These are phyloP conservation scores for Adansonia grandidieri DNA, from an alignment of 441 rosid genomes.

Conservation along the genomic window DNA sequence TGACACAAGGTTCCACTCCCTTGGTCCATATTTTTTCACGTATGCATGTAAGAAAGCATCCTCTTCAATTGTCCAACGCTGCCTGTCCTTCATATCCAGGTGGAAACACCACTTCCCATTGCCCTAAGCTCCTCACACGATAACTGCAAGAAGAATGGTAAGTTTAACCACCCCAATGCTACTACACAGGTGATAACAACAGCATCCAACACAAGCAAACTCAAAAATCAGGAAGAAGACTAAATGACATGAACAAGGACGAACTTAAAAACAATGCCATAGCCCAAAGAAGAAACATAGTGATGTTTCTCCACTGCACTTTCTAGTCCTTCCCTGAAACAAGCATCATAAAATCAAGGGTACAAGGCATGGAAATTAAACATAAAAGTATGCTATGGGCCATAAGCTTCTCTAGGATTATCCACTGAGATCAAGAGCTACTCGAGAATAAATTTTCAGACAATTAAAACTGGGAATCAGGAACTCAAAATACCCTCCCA, in stretches of 20 bases:
- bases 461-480: not conserved
- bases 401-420: not conserved
- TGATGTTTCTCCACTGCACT: not conserved
- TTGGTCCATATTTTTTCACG: constrained; percentile 91
- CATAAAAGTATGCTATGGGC: not conserved
- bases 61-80: constrained; percentile 99
- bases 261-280: not conserved
- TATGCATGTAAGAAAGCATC: constrained; percentile 86
- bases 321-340: not conserved
- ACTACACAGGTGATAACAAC: too few species aligned
- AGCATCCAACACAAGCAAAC: not conserved
- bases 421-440: not conserved
- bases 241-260: not conserved
- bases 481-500: not conserved
- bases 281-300: not conserved
- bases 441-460: not conserved
- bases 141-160: constrained; percentile 41
- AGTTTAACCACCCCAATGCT: not conserved
- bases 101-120: constrained; percentile 65
- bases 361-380: not conserved
- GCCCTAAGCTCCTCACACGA: constrained; percentile 59
- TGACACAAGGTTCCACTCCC: constrained; percentile 95
- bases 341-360: not conserved
- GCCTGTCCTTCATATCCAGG: constrained; percentile 98
- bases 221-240: not conserved